phyloP scores from a whole-genome alignment of 352 stramenopile species.

The Phytopythium chamaehyphon region DNA sequence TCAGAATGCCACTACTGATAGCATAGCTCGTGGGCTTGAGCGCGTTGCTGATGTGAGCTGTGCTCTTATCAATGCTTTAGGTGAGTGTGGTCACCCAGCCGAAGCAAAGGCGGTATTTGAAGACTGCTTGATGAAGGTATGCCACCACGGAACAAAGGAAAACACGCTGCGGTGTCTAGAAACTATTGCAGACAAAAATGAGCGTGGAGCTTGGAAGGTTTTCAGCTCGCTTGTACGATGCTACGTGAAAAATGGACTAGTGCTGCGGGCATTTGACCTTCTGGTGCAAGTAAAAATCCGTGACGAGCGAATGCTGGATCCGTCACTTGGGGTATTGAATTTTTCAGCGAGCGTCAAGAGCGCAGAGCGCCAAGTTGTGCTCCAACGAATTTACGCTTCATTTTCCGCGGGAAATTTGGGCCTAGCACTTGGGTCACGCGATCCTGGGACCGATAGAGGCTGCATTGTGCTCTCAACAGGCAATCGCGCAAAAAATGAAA shows the following conservation, averaged over 20 bases:
- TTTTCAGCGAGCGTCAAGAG: slow-evolving; percentile 33
- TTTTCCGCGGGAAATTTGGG: slow-evolving; percentile 46
- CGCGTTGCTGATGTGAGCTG: slow-evolving; percentile 24
- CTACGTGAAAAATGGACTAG: slow-evolving; percentile 36
- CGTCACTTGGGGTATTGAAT: slow-evolving; percentile 16
- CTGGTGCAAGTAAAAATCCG: slow-evolving; percentile 37
- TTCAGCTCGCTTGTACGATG: slow-evolving; percentile 38
- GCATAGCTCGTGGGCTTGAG: neutral
- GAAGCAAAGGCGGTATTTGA: slow-evolving; percentile 50
- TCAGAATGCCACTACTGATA: neutral
- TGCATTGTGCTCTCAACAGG: slow-evolving; percentile 25
- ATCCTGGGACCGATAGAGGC: slow-evolving; percentile 6
- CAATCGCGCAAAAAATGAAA: slow-evolving; percentile 2
- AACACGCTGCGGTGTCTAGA: slow-evolving; percentile 22
- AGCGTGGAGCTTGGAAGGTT: slow-evolving; percentile 24
- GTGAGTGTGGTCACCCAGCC: slow-evolving; percentile 27
- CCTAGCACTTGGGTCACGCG: slow-evolving; percentile 23
- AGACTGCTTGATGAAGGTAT: slow-evolving; percentile 28
- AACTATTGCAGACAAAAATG: slow-evolving; percentile 12
- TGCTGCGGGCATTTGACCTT: slow-evolving; percentile 43
- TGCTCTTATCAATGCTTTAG: slow-evolving; percentile 32
- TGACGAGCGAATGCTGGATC: slow-evolving; percentile 36
- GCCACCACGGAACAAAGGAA: neutral
- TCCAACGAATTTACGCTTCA: slow-evolving; percentile 39
- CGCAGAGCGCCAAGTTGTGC: slow-evolving; percentile 25